These are phyloP conservation scores for Exophiala oligosperma DNA, from an alignment of 2,329 filamentous ascomycete genomes.

Conservation along the genomic window DNA sequence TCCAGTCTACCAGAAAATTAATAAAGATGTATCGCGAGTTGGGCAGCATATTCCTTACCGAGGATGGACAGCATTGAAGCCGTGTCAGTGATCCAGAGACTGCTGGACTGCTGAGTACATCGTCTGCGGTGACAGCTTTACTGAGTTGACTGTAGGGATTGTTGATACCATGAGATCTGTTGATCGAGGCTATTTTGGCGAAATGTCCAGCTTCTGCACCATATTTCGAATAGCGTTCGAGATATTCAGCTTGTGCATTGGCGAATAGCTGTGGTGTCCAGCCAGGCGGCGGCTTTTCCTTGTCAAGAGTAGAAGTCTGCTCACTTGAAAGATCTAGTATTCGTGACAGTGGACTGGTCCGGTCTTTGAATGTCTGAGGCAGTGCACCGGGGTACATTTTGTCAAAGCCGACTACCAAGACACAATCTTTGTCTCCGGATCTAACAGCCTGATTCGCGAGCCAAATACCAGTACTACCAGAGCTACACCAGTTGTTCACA, in stretches of 20 bases:
- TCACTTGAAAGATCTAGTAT: constrained; percentile 64
- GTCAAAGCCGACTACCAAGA: constrained; percentile 94
- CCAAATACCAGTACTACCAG: constrained; percentile 80
- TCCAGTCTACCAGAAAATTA: constrained; percentile 45
- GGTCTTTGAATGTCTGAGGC: constrained; percentile 77
- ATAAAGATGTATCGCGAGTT: too few species aligned
- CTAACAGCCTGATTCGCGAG: constrained; percentile 77
- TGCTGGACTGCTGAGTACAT: too few species aligned
- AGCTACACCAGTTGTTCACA: constrained; percentile 61
- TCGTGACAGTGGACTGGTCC: constrained; percentile 73
- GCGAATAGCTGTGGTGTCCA: background rate
- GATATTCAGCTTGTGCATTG: background rate
- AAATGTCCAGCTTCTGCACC: constrained; percentile 66
- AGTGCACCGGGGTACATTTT: constrained; percentile 93
- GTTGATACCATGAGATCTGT: constrained; percentile 82
- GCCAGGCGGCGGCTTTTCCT: background rate
- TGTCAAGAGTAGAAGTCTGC: constrained; percentile 66
- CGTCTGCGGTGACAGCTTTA: too few species aligned
- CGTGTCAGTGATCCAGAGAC: constrained; percentile 37
- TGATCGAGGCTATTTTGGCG: constrained; percentile 87
- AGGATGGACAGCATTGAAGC: constrained; percentile 72
- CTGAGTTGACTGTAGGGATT: constrained; percentile 96
- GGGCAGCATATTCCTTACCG: constrained; percentile 56
- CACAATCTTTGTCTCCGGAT: constrained; percentile 78
- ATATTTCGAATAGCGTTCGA: constrained; percentile 69